Evolutionary conservation across 306 rosid species (phyloP).

Genomic region (Carpinus viminea): DNA sequence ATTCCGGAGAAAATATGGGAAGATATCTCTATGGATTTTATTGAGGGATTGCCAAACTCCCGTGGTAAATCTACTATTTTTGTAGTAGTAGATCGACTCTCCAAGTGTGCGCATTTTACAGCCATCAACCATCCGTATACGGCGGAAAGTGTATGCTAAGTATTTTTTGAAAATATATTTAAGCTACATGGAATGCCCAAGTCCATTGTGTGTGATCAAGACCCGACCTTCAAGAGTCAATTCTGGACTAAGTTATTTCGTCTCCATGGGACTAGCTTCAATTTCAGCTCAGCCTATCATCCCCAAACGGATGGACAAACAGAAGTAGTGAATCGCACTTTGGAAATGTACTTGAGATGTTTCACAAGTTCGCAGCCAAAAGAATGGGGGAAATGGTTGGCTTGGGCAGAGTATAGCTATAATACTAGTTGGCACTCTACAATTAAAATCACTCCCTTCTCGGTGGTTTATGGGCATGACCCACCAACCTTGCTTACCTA

Average conservation of each 20-base stretch:
- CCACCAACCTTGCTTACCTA: too few relatives aligned
- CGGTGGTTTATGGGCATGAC: too few relatives aligned
- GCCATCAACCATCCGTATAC: neutral
- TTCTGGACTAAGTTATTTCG: too few relatives aligned
- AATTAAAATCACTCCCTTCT: too few relatives aligned
- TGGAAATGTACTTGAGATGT: too few relatives aligned
- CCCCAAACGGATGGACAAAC: too few relatives aligned
- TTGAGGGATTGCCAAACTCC: neutral
- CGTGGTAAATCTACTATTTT: neutral
- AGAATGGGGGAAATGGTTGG: fast-evolving
- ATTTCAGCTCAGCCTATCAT: too few relatives aligned
- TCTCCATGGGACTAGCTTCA: too few relatives aligned
- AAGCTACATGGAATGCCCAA: fast-evolving
- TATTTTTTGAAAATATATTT: fast-evolving
- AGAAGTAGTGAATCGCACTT: too few relatives aligned
- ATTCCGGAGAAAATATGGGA: neutral
- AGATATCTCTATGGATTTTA: neutral
- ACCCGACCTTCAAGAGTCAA: too few relatives aligned
- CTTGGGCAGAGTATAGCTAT: neutral
- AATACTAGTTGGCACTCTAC: too few relatives aligned
- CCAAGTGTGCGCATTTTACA: neutral
- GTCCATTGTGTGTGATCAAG: neutral
- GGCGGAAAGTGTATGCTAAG: fast-evolving
- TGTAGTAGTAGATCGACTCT: neutral
- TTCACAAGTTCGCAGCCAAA: neutral